Base-by-base conservation (phyloP, 2,329 filamentous ascomycete genomes). In the Rhinocladiella similis region DNA sequence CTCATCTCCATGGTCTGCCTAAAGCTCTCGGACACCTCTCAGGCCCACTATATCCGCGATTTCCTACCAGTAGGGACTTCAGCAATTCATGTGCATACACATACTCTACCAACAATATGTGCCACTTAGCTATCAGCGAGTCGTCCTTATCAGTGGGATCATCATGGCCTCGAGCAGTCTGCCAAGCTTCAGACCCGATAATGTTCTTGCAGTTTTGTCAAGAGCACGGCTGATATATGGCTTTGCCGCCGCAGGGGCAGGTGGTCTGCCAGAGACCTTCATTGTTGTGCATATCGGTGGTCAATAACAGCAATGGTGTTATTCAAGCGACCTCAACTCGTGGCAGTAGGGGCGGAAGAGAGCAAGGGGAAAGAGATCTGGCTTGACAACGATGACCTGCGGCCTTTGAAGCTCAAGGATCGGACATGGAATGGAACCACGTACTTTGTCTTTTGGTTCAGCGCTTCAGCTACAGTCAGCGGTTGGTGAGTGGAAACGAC, bases 381-480 rank as follows among this genome's bases (percentile, higher is more conserved):
- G 59, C 65, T 77, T 16, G 69, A 73, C 52, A 76, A 76, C 57
- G 71, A 77, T 60, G 70, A 76, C 53, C 68, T 78, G 43, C 67
- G 72, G 20, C 70, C 75, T 10, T 64, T 74, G 4, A 68, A 67
- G 50, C 57, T 73, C 25, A 62, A 69, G 29, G 70, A 77, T 57
- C 64, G 74, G n/a, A 76, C 73, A 29, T 77, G 73, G 74, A 70
- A 68, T 13, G 60, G 66, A 16, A 65, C 66, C 58, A 75, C 74
- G 0, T 77, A 76, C 61, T 64, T 74, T 3, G 67, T 67, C 5
- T 76, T 75, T 54, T 76, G 74, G 74, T 75, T 75, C 60, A 73
- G 71, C 36, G 70, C 71, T 39, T 65, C 57, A 59, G 57, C 57
- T 48, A 63, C 38, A 19, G 54, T 51, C 46, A 50, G 38, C 39